Percentiles rank a stretch among this genome's conserved stretches.
Evolutionary conservation across 2,329 filamentous ascomycete genomes (phyloP).

Genomic region (Neopestalotiopsis sp.): DNA sequence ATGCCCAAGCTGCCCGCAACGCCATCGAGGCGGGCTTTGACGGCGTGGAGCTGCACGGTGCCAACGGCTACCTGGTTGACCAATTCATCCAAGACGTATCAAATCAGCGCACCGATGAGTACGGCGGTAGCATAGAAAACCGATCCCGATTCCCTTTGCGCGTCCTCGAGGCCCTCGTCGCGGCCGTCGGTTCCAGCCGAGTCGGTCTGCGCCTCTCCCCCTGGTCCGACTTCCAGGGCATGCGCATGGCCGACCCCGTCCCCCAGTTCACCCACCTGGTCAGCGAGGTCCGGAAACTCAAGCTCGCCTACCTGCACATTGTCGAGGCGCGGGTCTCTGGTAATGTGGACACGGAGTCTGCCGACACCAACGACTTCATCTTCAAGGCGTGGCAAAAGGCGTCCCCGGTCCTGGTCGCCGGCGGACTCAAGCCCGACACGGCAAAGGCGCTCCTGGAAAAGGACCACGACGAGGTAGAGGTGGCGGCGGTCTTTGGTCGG

Average conservation of each 20-base stretch:
- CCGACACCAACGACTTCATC: conserved; percentile 40
- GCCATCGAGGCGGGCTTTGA: conserved; percentile 72
- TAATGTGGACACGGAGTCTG: conserved; percentile 43
- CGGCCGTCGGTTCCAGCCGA: conserved; percentile 54
- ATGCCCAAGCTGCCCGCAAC: conserved; percentile 56
- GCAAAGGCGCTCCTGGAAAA: conserved; percentile 37
- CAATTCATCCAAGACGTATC: conserved; percentile 57
- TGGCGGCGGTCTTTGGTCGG: conserved; percentile 41
- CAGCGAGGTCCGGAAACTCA: conserved; percentile 52
- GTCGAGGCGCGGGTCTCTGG: conserved; percentile 62
- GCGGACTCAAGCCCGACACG: conserved; percentile 34
- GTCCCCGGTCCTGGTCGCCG: conserved; percentile 39
- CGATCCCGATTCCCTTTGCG: conserved; percentile 59
- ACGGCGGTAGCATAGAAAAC: conserved; percentile 51
- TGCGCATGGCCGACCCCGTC: conserved; percentile 66
- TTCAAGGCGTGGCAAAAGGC: conserved; percentile 38
- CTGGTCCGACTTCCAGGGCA: conserved; percentile 65
- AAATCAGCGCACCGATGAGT: conserved; percentile 51
- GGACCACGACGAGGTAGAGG: conserved; percentile 35
- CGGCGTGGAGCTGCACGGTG: conserved; percentile 66
- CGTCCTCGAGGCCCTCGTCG: conserved; percentile 45
- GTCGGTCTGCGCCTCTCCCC: conserved; percentile 65
- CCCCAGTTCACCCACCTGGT: conserved; percentile 68
- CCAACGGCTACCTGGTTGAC: conserved; percentile 67
- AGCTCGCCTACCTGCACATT: conserved; percentile 66